phyloP scores from a whole-genome alignment of 2,329 filamentous ascomycete species.

The Rhynchosporium secalis region DNA sequence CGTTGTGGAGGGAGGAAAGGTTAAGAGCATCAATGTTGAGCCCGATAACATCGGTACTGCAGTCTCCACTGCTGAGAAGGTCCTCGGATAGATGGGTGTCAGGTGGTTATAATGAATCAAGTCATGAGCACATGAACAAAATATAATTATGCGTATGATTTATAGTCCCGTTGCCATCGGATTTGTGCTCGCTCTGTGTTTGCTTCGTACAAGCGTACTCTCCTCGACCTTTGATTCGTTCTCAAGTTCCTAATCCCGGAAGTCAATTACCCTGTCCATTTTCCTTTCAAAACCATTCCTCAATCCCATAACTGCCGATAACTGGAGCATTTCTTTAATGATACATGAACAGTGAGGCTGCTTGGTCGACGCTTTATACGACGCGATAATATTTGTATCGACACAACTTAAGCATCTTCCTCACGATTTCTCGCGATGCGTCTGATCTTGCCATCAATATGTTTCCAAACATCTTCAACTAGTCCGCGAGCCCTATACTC shows the following conservation, averaged over 20 bases:
- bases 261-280: too few relatives aligned
- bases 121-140: neutral
- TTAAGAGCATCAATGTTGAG: conserved; percentile 81
- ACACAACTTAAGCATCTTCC: neutral
- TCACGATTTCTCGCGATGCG: conserved; percentile 12
- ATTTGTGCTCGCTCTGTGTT: too few relatives aligned
- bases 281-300: too few relatives aligned
- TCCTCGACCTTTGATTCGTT: too few relatives aligned
- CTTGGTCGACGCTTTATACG: too few relatives aligned
- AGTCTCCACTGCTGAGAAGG: conserved; percentile 41
- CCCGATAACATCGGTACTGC: conserved; percentile 82
- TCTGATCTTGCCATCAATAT: conserved; percentile 22
- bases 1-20: conserved; percentile 79
- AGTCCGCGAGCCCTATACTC: conserved; percentile 21
- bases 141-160: too few relatives aligned
- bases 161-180: too few relatives aligned
- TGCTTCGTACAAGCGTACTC: too few relatives aligned
- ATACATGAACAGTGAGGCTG: too few relatives aligned
- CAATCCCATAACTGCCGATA: too few relatives aligned
- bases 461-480: conserved; percentile 23
- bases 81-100: conserved; percentile 28
- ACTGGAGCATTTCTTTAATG: too few relatives aligned
- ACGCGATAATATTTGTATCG: neutral
- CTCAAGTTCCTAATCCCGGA: too few relatives aligned
- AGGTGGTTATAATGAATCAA: neutral